Percentiles rank a stretch among this genome's conserved stretches.
Conservation (phyloP, 1,284 basidiomycete genomes). For the Ustilago cynodontis region DNA sequence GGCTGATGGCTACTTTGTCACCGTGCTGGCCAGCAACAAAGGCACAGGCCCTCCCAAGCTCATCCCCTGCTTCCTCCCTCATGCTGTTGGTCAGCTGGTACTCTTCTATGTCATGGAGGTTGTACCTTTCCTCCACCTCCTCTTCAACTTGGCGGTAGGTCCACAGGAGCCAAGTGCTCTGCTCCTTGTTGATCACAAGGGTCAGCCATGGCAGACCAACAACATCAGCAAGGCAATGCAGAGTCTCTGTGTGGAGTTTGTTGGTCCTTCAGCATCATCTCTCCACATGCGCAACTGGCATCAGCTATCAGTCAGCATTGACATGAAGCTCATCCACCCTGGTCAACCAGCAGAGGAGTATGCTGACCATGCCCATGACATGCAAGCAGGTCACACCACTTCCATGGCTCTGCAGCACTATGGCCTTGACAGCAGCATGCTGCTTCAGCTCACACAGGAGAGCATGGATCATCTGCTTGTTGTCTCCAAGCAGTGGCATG, state of each 20-base stretch:
- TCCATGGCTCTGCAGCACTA: not conserved
- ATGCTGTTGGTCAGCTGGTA: slow-evolving; percentile 2
- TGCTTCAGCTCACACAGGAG: not conserved
- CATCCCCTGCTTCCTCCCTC: slow-evolving; percentile 5
- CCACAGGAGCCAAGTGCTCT: not conserved
- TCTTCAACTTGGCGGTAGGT: not conserved
- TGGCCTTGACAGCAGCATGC: not conserved
- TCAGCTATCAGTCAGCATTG: slow-evolving; percentile 6
- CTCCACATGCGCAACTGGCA: not conserved
- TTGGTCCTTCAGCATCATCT: not conserved
- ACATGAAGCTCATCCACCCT: not conserved
- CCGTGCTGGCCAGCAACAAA: not conserved
- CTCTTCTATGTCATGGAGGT: not conserved
- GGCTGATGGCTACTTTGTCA: not conserved
- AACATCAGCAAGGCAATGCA: not conserved
- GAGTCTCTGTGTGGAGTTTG: not conserved
- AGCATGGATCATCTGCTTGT: not conserved
- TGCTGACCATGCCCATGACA: not conserved
- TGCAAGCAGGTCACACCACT: not conserved
- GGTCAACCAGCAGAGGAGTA: not conserved
- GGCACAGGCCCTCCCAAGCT: not conserved
- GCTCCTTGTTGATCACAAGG: not conserved
- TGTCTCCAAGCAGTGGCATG: slow-evolving; percentile 3
- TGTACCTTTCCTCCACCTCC: not conserved
- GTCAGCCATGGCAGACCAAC: not conserved